A percentile compares a stretch with the other conserved stretches of the same genome.
phyloP scores from a whole-genome alignment of 176 grass and related monocot genomes.

The Poa annua region DNA sequence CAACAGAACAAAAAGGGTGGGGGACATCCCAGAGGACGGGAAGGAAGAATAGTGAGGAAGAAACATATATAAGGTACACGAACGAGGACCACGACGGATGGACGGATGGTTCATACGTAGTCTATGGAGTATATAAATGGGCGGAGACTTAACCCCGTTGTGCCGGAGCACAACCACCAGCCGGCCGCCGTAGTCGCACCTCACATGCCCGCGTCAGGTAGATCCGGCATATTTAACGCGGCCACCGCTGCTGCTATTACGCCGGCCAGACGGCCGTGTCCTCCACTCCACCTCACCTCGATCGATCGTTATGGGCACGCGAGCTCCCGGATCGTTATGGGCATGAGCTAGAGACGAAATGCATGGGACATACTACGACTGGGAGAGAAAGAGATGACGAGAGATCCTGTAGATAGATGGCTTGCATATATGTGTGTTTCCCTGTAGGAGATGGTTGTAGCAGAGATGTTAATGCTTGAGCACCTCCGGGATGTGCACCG shows the following conservation, averaged over 20 bases:
- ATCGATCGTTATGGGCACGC: background rate
- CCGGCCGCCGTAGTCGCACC: slow-evolving; percentile 31
- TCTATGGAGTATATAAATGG: background rate
- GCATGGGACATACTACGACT: no score
- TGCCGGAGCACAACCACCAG: slow-evolving; percentile 49
- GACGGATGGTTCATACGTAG: no score
- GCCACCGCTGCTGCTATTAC: slow-evolving; percentile 16
- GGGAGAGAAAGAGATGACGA: background rate
- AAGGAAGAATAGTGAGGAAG: slow-evolving; percentile 7
- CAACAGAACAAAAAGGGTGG: background rate
- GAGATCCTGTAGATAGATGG: background rate
- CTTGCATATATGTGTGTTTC: no score
- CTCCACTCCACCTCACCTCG: background rate
- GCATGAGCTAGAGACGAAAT: background rate
- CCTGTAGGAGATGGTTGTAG: background rate
- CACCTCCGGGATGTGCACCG: slow-evolving; percentile 70
- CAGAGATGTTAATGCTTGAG: slow-evolving; percentile 59
- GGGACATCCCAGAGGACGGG: background rate
- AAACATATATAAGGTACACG: background rate
- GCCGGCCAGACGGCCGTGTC: background rate
- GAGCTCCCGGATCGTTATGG: background rate
- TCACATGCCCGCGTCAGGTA: slow-evolving; percentile 44
- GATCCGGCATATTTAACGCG: slow-evolving; percentile 38
- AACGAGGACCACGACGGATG: background rate
- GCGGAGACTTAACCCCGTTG: slow-evolving; percentile 31